Percentiles rank a stretch among this genome's conserved stretches.
Evolutionary conservation across 2,329 filamentous ascomycete species (phyloP).

Genomic region (Ophiostoma piceae): DNA sequence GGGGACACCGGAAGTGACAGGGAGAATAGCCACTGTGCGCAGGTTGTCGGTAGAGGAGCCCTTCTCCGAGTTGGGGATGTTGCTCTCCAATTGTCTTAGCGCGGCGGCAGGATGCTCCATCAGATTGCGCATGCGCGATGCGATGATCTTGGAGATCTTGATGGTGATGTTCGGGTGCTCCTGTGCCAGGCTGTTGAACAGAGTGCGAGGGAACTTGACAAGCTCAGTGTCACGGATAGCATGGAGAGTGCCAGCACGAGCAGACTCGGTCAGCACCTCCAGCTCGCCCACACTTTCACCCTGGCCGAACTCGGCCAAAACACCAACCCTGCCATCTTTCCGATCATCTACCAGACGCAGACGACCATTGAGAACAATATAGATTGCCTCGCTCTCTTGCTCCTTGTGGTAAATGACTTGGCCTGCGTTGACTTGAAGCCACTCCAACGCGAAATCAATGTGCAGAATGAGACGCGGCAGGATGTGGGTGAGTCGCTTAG

Average conservation of each 20-base stretch:
- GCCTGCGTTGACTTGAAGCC: constrained; percentile 93
- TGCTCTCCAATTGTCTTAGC: constrained; percentile 54
- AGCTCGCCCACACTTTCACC: constrained; percentile 96
- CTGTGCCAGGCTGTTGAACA: constrained; percentile 96
- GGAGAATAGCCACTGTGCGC: constrained; percentile 84
- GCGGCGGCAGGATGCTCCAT: constrained; percentile 74
- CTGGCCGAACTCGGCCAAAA: constrained; percentile 89
- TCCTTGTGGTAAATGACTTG: constrained; percentile 91
- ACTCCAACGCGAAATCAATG: constrained; percentile 97
- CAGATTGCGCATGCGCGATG: constrained; percentile 83
- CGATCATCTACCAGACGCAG: constrained; percentile 78
- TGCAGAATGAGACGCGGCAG: constrained; percentile 86
- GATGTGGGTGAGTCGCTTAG: constrained; percentile 84
- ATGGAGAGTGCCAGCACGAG: constrained; percentile 83
- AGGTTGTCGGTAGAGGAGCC: constrained; percentile 86
- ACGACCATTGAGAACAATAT: constrained; percentile 92
- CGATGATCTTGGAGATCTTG: constrained; percentile 98
- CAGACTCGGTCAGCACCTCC: constrained; percentile 92
- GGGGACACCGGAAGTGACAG: constrained; percentile 84
- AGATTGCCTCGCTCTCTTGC: constrained; percentile 96
- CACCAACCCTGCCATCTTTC: constrained; percentile 73
- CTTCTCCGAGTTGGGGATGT: constrained; percentile 55
- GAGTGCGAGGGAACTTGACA: constrained; percentile 87
- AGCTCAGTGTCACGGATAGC: constrained; percentile 95
- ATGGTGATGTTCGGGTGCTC: constrained; percentile 98